phyloP scores from a whole-genome alignment of 805 yeast species.

The Wickerhamiella vanderwaltii region DNA sequence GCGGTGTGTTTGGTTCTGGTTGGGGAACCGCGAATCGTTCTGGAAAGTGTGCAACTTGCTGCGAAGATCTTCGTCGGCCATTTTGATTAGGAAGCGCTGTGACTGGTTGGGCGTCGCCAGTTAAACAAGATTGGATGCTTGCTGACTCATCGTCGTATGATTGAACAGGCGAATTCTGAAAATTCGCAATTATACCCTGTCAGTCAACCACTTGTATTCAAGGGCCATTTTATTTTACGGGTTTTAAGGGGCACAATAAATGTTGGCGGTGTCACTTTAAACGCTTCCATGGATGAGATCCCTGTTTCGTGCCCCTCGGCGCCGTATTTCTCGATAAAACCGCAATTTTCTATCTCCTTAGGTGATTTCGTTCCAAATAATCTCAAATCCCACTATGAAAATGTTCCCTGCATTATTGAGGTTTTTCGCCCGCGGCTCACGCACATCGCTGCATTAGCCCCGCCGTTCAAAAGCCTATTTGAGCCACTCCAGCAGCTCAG shows the following conservation, averaged over 20 bases:
- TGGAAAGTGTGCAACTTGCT: slow-evolving; percentile 33
- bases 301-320: slow-evolving; percentile 17
- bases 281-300: slow-evolving; percentile 7
- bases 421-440: slow-evolving; percentile 4
- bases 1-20: slow-evolving; percentile 95
- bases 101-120: slow-evolving; percentile 2
- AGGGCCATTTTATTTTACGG: slow-evolving; percentile 24
- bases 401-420: slow-evolving; percentile 3
- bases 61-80: slow-evolving; percentile 20
- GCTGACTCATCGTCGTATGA: slow-evolving; percentile 9
- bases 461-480: slow-evolving; percentile 23
- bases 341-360: slow-evolving; percentile 11
- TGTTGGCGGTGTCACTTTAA: slow-evolving; percentile 21
- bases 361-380: background rate
- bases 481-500: slow-evolving; percentile 7
- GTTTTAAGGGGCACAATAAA: slow-evolving; percentile 25
- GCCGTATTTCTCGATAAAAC: slow-evolving; percentile 18
- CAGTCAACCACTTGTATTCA: too few species aligned
- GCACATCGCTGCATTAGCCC: slow-evolving; percentile 18
- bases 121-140: background rate
- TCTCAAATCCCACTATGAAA: background rate
- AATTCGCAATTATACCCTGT: too few species aligned
- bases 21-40: slow-evolving; percentile 90
- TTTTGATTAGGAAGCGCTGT: slow-evolving; percentile 11
- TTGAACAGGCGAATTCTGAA: too few species aligned